phyloP scores from a whole-genome alignment of 805 yeast genomes.

The Wickerhamiella occidentalis region DNA sequence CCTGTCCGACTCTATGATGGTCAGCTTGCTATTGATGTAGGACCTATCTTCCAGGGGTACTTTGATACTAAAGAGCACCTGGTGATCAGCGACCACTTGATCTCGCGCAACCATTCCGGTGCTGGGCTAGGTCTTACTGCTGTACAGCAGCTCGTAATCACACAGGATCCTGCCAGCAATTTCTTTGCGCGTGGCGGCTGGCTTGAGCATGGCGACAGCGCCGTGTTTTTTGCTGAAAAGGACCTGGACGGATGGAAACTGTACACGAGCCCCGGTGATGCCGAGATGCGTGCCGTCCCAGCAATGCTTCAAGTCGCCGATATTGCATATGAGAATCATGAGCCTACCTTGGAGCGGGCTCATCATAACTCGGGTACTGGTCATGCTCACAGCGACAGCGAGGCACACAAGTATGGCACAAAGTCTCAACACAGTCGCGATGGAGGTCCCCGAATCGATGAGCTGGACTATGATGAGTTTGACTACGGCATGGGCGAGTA shows the following conservation, averaged over 20 bases:
- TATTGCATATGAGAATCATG: slow-evolving; percentile 11
- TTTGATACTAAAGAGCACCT: slow-evolving; percentile 12
- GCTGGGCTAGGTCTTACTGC: slow-evolving; percentile 15
- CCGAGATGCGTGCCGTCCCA: slow-evolving; percentile 12
- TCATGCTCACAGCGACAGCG: neutral
- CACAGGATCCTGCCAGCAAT: slow-evolving; percentile 7
- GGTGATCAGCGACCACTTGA: slow-evolving; percentile 16
- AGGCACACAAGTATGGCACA: neutral
- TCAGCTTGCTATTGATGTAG: slow-evolving; percentile 13
- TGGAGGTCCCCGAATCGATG: neutral
- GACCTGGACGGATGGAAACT: slow-evolving; percentile 11
- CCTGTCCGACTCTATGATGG: slow-evolving; percentile 17
- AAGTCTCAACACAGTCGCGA: neutral
- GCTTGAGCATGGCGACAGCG: slow-evolving; percentile 15
- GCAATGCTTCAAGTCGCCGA: slow-evolving; percentile 15
- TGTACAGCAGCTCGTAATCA: slow-evolving; percentile 14
- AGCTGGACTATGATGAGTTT: neutral
- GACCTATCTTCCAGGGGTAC: slow-evolving; percentile 18
- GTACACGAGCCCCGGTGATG: slow-evolving; percentile 11
- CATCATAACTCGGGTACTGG: no score
- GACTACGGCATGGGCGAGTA: no score
- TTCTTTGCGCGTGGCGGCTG: slow-evolving; percentile 16
- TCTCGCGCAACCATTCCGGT: slow-evolving; percentile 15
- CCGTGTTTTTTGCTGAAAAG: slow-evolving; percentile 13
- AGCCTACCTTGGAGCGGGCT: neutral